phyloP scores from a whole-genome alignment of 108 stramenopile genomes.

The Phaeodactylum tricornutum region DNA sequence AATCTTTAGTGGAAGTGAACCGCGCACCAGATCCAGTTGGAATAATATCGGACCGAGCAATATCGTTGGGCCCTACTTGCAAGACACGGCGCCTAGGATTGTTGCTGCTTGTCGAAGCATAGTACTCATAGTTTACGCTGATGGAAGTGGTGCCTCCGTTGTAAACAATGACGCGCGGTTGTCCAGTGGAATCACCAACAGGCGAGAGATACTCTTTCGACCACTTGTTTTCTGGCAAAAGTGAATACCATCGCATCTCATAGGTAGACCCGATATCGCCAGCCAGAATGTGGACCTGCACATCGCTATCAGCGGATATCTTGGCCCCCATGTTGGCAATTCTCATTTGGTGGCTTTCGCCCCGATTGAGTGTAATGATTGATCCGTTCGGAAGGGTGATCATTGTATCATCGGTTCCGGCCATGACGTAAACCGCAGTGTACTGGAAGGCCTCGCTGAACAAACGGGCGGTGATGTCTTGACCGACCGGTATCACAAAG shows the following conservation, averaged over 20 bases:
- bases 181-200: conserved; percentile 10
- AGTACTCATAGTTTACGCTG: neutral
- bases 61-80: too few relatives aligned
- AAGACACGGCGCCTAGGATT: too few relatives aligned
- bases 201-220: conserved; percentile 10
- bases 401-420: conserved; percentile 1
- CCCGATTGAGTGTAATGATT: neutral
- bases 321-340: neutral
- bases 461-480: too few relatives aligned
- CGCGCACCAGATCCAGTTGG: conserved; percentile 2
- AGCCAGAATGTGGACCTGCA: conserved; percentile 15
- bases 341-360: neutral
- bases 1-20: neutral
- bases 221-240: conserved; percentile 6
- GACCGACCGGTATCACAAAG: conserved; percentile 10
- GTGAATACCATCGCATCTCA: conserved; percentile 17
- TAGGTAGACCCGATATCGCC: conserved; percentile 14
- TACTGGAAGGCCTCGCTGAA: neutral
- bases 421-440: neutral
- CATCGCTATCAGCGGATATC: neutral
- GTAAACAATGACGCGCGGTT: conserved; percentile 2
- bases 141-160: neutral
- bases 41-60: conserved; percentile 3
- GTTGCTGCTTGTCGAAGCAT: neutral
- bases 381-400: neutral